phyloP scores from a whole-genome alignment of 1,284 basidiomycete species.

The Ganoderma multipileum region DNA sequence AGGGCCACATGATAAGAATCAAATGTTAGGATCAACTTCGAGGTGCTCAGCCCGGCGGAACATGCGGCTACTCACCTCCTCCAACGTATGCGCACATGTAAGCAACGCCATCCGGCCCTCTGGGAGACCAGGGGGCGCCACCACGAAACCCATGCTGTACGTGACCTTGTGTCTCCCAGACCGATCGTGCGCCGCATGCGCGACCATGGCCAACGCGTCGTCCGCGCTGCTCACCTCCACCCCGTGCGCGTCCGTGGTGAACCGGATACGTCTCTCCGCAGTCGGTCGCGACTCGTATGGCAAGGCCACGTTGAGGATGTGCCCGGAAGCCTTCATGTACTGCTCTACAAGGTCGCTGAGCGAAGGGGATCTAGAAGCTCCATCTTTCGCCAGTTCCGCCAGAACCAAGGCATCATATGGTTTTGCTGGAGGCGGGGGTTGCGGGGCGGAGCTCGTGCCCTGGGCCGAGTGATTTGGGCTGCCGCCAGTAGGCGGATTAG shows the following conservation, averaged over 20 bases:
- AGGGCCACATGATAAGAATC: not conserved
- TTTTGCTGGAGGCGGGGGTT: constrained; percentile 21
- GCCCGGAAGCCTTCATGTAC: constrained; percentile 50
- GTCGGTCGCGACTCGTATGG: constrained; percentile 58
- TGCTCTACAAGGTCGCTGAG: constrained; percentile 40
- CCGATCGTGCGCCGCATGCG: constrained; percentile 57
- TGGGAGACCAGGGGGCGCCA: constrained; percentile 44
- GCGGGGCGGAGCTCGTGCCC: constrained; percentile 1
- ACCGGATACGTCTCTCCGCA: constrained; percentile 41
- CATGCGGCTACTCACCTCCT: constrained; percentile 52
- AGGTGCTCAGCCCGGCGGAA: not conserved
- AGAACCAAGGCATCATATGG: constrained; percentile 33
- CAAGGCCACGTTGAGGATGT: constrained; percentile 50
- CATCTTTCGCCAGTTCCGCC: constrained; percentile 25
- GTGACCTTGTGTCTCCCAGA: constrained; percentile 54
- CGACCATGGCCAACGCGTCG: constrained; percentile 59
- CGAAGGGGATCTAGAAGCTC: constrained; percentile 3
- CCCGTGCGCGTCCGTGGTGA: constrained; percentile 25
- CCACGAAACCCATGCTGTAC: constrained; percentile 68
- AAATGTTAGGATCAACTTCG: constrained; percentile 7
- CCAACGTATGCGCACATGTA: constrained; percentile 74
- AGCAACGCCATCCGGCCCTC: constrained; percentile 52
- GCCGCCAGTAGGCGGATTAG: constrained; percentile 19
- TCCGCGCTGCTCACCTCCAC: constrained; percentile 37
- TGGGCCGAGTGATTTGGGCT: not conserved